phyloP scores from a whole-genome alignment of 1,284 basidiomycete genomes.

The Ceratorhiza oryzae-sativae region DNA sequence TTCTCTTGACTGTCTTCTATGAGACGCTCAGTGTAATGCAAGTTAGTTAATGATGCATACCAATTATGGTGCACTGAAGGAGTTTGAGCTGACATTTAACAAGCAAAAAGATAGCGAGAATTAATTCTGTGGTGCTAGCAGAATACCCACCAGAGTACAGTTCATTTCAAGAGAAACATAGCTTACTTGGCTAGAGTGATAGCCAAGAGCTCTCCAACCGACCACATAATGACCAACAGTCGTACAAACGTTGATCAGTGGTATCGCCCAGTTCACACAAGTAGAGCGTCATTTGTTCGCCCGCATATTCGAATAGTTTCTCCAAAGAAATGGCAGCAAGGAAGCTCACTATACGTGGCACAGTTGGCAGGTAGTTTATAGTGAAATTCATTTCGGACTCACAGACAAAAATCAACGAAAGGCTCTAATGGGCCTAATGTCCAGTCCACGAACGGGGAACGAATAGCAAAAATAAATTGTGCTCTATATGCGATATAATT shows the following conservation, averaged over 20 bases:
- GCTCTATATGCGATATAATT: not conserved
- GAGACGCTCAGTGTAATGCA: slow-evolving; percentile 4
- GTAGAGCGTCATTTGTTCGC: slow-evolving; percentile 67
- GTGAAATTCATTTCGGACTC: slow-evolving; percentile 48
- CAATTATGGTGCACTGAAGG: slow-evolving; percentile 66
- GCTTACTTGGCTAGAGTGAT: slow-evolving; percentile 67
- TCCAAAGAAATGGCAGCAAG: slow-evolving; percentile 65
- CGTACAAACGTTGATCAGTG: not conserved
- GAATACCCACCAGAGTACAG: not conserved
- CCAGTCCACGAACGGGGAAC: slow-evolving; percentile 70
- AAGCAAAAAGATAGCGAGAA: slow-evolving; percentile 69
- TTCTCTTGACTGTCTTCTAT: not conserved
- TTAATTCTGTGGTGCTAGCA: slow-evolving; percentile 60
- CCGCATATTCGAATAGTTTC: slow-evolving; percentile 65
- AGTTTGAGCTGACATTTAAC: slow-evolving; percentile 62
- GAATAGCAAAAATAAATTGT: slow-evolving; percentile 56
- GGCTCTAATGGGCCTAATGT: slow-evolving; percentile 54
- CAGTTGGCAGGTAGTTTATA: slow-evolving; percentile 43
- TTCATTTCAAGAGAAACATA: not conserved
- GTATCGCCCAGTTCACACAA: slow-evolving; percentile 4
- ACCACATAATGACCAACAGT: slow-evolving; percentile 42
- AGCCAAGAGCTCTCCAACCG: slow-evolving; percentile 63
- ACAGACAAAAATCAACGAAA: slow-evolving; percentile 44
- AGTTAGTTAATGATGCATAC: slow-evolving; percentile 48
- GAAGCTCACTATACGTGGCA: slow-evolving; percentile 57